Evolutionary conservation across 83 land plant species (phyloP), one percentile per base, ranked within the genome.

Genomic region (Diphasiastrum complanatum): DNA sequence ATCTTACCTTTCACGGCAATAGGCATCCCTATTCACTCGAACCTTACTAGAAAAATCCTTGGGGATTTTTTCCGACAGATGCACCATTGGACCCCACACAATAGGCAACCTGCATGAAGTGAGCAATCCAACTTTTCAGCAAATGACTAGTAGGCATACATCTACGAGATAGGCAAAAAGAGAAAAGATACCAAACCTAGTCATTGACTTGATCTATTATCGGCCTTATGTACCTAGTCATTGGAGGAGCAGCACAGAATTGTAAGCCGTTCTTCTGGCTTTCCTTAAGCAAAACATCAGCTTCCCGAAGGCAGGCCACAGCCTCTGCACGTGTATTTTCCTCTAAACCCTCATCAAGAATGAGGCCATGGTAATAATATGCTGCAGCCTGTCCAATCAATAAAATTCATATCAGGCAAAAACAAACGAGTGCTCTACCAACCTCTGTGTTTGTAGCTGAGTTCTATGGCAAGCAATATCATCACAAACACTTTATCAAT

Each of bases 341-440:
- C 47, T 71, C 89, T 47, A 26, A 69, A 23, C 83, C 80, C 34
- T 90, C 85, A 58, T 82, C 96, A 28, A 90, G 75, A 12, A 85
- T 58, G 27, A 83, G 77, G 11, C 85, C 96, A 67, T 90, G 87
- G 62, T 69, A 90, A 56, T 90, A 90, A 61, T 82, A 85, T 65
- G 91, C 91, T 29, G 86, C 88, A 47, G 96, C 96, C 96, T 89
- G n/a, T n/a, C n/a, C n/a, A n/a, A n/a, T n/a, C n/a, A n/a, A n/a
- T n/a, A n/a, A n/a, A n/a, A n/a, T n/a, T n/a, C n/a, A n/a, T n/a
- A n/a, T n/a, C n/a, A n/a, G n/a, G n/a, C n/a, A n/a, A n/a, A n/a
- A n/a, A n/a, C n/a, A n/a, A n/a, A n/a, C n/a, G n/a, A n/a, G n/a
- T n/a, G n/a, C n/a, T n/a, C n/a, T n/a, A n/a, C n/a, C n/a, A n/a